Conservation (phyloP, 23 red algal genomes). For the Gracilaria gracilis region DNA sequence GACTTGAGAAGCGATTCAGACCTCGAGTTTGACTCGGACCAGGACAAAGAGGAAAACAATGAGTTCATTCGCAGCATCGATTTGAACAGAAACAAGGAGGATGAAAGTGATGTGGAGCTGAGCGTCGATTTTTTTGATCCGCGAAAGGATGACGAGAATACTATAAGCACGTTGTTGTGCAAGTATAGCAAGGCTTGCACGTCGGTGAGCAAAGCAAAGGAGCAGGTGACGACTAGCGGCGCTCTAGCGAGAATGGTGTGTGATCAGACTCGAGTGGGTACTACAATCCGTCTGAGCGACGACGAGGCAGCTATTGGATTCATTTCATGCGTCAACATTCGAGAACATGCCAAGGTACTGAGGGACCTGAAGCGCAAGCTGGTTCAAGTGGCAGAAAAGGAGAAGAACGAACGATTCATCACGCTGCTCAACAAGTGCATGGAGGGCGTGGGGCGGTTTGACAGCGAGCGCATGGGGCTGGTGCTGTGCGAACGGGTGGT, state of each 20-base stretch:
- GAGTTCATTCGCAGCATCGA: background rate
- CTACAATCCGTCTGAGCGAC: constrained; percentile 53
- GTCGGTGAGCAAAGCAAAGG: background rate
- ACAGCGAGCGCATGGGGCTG: constrained; percentile 69
- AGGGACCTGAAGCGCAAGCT: constrained; percentile 9
- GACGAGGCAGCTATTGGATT: constrained; percentile 67
- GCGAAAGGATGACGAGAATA: constrained; percentile 3
- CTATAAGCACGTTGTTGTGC: constrained; percentile 9
- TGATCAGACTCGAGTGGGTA: constrained; percentile 77
- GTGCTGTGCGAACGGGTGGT: constrained; percentile 85
- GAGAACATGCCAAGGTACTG: constrained; percentile 25
- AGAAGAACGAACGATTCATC: constrained; percentile 27
- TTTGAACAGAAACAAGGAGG: constrained; percentile 4
- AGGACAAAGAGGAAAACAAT: background rate
- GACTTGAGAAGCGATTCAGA: constrained; percentile 18
- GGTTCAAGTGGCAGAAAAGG: constrained; percentile 4
- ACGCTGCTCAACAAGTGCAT: constrained; percentile 23
- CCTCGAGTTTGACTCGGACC: background rate
- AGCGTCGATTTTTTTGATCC: constrained; percentile 65
- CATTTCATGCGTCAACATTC: constrained; percentile 66
- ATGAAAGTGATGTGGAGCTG: constrained; percentile 60
- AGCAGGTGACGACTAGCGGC: background rate
- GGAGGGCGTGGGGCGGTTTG: constrained; percentile 19
- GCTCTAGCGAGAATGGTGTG: constrained; percentile 60
- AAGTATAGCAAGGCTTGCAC: constrained; percentile 1